Percentiles rank a stretch among this genome's conserved stretches.
phyloP scores from a whole-genome alignment of 75 land plant genomes.

The Picea glauca region DNA sequence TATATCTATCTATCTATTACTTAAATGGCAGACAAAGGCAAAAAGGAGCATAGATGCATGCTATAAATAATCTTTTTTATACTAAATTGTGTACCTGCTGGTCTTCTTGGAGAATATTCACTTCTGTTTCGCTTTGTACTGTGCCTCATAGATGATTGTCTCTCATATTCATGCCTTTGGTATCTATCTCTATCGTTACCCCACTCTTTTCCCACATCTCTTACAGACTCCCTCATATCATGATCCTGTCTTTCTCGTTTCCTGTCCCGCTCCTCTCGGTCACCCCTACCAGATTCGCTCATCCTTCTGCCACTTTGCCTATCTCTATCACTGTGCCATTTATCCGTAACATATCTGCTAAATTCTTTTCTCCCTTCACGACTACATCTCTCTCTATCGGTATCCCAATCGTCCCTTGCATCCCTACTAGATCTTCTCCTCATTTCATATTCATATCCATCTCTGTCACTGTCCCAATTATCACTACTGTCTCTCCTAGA shows the following conservation, averaged over 20 bases:
- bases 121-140: conserved; percentile 39
- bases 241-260: background rate
- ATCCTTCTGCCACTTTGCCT: conserved; percentile 10
- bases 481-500: conserved; percentile 14
- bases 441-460: background rate
- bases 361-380: conserved; percentile 15
- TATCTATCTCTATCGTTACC: conserved; percentile 21
- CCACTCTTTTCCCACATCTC: conserved; percentile 7
- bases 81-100: conserved; percentile 28
- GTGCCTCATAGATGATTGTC: conserved; percentile 13
- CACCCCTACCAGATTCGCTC: conserved; percentile 7
- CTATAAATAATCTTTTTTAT: background rate
- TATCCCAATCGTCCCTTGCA: conserved; percentile 15
- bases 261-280: conserved; percentile 13
- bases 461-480: conserved; percentile 8
- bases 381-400: conserved; percentile 13
- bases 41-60: background rate
- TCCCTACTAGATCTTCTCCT: conserved; percentile 13
- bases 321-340: conserved; percentile 5
- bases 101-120: conserved; percentile 28
- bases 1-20: background rate
- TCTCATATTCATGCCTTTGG: conserved; percentile 15
- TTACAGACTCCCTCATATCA: background rate
- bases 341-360: background rate
- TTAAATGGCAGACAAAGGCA: background rate